Conservation (phyloP, 208 protist genomes). For the Trypanosoma melophagium region DNA sequence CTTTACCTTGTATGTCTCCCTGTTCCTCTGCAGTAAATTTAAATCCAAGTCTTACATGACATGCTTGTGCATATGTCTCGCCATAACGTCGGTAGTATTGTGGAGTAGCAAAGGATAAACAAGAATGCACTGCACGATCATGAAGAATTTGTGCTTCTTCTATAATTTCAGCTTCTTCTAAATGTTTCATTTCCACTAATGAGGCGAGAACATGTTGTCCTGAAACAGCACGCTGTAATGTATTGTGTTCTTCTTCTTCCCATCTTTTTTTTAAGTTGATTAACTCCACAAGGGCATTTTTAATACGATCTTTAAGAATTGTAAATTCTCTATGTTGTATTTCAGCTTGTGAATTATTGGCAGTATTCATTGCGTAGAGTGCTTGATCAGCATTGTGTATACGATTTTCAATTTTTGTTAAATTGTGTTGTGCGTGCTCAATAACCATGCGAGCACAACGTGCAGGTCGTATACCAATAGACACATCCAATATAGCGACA, state of each 20-base stretch:
- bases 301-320: constrained; percentile 67
- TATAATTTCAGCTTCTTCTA: constrained; percentile 68
- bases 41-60: constrained; percentile 76
- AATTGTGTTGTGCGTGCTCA: constrained; percentile 58
- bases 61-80: constrained; percentile 85
- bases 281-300: constrained; percentile 44
- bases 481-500: constrained; percentile 69
- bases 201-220: constrained; percentile 42
- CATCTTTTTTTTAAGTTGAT: constrained; percentile 40
- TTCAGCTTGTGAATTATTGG: constrained; percentile 22
- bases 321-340: constrained; percentile 53
- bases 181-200: constrained; percentile 62
- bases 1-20: neutral
- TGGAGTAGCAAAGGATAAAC: constrained; percentile 74
- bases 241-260: constrained; percentile 59
- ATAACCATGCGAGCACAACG: constrained; percentile 69
- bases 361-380: constrained; percentile 27
- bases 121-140: constrained; percentile 66
- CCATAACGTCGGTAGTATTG: constrained; percentile 83
- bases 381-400: constrained; percentile 49
- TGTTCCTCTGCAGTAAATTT: constrained; percentile 48
- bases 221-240: constrained; percentile 53
- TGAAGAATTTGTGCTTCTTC: constrained; percentile 64
- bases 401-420: constrained; percentile 59
- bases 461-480: constrained; percentile 73